Base-by-base conservation (phyloP, 495 filamentous ascomycete genomes). In the Evernia prunastri region DNA sequence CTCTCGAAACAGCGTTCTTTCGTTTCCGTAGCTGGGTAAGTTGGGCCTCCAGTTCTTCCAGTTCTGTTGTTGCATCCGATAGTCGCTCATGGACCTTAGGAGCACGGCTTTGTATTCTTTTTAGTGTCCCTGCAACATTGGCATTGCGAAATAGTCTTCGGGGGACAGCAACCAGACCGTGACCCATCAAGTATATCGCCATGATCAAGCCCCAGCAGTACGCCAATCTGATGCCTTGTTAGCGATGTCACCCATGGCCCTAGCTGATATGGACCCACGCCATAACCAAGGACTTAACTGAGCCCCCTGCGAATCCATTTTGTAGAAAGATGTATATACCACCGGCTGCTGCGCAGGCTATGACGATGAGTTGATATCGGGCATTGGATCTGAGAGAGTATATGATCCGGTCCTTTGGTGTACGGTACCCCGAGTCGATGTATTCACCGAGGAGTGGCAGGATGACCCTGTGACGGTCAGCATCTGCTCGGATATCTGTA, bases 171-270 rank as follows among this genome's bases (percentile, higher is more conserved):
- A 98, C 94, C 43, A 97, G 78, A 13, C 94, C 94, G 69, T 98
- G 92, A 10, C 94, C 94, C 94, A 98, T 97, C 27, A 98, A 81
- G 70, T 93, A 96, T 63, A 97, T 96, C 20, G 91, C 94, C 62
- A 97, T 78, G 4, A 91, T 77, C 68, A 98, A 79, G 66, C 91
- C 91, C 88, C 92, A 97, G 67, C 90, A 88, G 75, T 98, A 97
- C 39, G 91, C 92, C 60, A 97, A 78, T 25, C 69, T 71, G 45
- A 25, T 27, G 1, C 29, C 47, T 37, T 20, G 39, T 67, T 29
- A 65, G 56, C 25, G 31, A 37, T 12, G 11, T 8, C 15, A 51
- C 27, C 17, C 0, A 45, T 31, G n/a, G 23, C 13, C 18, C 8
- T 23, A 25, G 59, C 29, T 18, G 27, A 29, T 35, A 2, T 18